phyloP scores from a whole-genome alignment of 2,329 filamentous ascomycete species.

The Cercospora berteroae region DNA sequence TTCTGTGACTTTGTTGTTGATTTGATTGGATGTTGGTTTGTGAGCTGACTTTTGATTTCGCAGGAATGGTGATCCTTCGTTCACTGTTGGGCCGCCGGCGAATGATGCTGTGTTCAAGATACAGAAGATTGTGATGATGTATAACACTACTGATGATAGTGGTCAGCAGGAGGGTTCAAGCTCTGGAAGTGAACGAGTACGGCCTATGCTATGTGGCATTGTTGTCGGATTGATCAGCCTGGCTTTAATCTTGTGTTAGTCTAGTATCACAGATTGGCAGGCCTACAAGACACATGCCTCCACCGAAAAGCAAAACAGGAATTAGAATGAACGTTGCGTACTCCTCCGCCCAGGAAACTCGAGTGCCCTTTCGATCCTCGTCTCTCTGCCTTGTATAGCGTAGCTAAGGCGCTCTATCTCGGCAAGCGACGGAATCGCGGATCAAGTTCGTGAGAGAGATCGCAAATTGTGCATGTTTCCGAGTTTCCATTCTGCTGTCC shows the following conservation, averaged over 20 bases:
- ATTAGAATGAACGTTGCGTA: no score
- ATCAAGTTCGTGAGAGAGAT: not conserved
- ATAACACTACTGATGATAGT: conserved; percentile 15
- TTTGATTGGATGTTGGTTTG: not conserved
- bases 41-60: not conserved
- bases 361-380: no score
- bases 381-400: no score
- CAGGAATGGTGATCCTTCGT: conserved; percentile 26
- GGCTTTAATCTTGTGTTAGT: not conserved
- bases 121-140: conserved; percentile 28
- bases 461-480: not conserved
- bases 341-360: not conserved
- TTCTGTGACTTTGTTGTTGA: not conserved
- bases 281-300: not conserved
- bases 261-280: not conserved
- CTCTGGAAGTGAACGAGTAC: not conserved
- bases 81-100: conserved; percentile 25
- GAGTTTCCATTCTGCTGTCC: not conserved
- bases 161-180: not conserved
- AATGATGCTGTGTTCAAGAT: conserved; percentile 28
- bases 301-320: no score
- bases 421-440: no score
- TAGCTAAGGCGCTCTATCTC: no score
- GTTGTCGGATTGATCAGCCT: not conserved
- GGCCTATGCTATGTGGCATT: not conserved